A percentile compares a stretch with the other conserved stretches of the same genome.
Conservation (phyloP, 2,329 filamentous ascomycete genomes). For the Hypoxylon sp. region DNA sequence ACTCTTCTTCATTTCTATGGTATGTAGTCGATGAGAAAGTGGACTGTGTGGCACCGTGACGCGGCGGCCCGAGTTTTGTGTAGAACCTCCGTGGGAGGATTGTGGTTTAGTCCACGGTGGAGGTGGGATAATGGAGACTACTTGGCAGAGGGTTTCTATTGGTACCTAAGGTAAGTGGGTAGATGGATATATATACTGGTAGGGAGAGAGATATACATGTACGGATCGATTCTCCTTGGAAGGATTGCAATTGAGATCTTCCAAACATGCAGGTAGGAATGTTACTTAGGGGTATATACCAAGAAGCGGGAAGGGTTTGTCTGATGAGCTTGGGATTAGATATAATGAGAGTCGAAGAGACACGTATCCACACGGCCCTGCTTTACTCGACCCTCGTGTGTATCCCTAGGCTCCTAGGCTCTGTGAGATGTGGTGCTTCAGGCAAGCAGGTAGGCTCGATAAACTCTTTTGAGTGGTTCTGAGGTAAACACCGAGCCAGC, state of each 20-base stretch:
- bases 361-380: not conserved
- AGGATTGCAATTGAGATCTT: not conserved
- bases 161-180: not conserved
- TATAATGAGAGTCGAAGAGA: not conserved
- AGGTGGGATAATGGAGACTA: not conserved
- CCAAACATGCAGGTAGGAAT: not conserved
- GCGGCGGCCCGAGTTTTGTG: constrained; percentile 29
- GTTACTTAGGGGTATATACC: not conserved
- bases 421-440: constrained; percentile 2
- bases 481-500: constrained; percentile 1
- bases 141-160: not conserved
- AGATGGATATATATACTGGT: not conserved
- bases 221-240: not conserved
- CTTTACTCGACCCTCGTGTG: constrained; percentile 3
- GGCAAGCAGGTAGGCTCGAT: not conserved
- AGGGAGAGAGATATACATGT: not conserved
- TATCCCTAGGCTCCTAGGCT: not conserved
- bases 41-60: constrained; percentile 26
- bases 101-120: not conserved
- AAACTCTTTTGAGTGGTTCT: constrained; percentile 7
- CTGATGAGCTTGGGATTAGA: not conserved
- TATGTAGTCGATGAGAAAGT: not conserved
- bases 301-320: not conserved
- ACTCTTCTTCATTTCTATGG: not conserved
- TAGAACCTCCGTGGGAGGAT: constrained; percentile 14